phyloP scores from a whole-genome alignment of 352 stramenopile genomes.

The Phytophthora capsici region DNA sequence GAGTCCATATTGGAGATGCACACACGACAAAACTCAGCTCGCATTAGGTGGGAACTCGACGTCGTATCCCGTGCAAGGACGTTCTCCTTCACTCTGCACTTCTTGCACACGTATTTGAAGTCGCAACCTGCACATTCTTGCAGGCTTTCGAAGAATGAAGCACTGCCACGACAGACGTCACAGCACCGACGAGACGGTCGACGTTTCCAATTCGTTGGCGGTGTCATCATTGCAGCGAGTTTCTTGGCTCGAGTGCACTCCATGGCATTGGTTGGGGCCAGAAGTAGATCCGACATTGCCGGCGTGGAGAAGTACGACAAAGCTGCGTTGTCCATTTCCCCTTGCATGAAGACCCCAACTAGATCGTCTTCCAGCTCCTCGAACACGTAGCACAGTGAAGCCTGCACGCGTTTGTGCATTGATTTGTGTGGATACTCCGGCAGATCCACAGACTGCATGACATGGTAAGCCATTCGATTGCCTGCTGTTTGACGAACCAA shows the following conservation, averaged over 20 bases:
- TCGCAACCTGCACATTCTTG: slow-evolving; percentile 35
- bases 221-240: slow-evolving; percentile 34
- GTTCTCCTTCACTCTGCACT: slow-evolving; percentile 43
- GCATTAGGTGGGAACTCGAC: slow-evolving; percentile 27
- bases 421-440: slow-evolving; percentile 35
- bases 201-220: slow-evolving; percentile 14
- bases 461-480: slow-evolving; percentile 48
- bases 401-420: slow-evolving; percentile 33
- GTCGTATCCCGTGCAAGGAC: slow-evolving; percentile 32
- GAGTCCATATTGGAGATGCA: slow-evolving; percentile 41
- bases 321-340: slow-evolving; percentile 26
- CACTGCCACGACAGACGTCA: slow-evolving; percentile 38
- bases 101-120: slow-evolving; percentile 42
- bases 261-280: slow-evolving; percentile 32
- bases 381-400: slow-evolving; percentile 47
- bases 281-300: slow-evolving; percentile 32
- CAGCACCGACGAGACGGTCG: slow-evolving; percentile 27
- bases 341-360: slow-evolving; percentile 49
- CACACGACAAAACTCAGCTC: slow-evolving; percentile 40
- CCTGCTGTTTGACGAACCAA: slow-evolving; percentile 38
- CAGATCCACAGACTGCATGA: slow-evolving; percentile 52
- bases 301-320: slow-evolving; percentile 39
- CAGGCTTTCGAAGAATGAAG: slow-evolving; percentile 39
- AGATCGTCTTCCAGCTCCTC: slow-evolving; percentile 41
- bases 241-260: slow-evolving; percentile 47